These are phyloP conservation scores for Imleria badia DNA, from an alignment of 768 basidiomycete genomes.

Conservation along the genomic window DNA sequence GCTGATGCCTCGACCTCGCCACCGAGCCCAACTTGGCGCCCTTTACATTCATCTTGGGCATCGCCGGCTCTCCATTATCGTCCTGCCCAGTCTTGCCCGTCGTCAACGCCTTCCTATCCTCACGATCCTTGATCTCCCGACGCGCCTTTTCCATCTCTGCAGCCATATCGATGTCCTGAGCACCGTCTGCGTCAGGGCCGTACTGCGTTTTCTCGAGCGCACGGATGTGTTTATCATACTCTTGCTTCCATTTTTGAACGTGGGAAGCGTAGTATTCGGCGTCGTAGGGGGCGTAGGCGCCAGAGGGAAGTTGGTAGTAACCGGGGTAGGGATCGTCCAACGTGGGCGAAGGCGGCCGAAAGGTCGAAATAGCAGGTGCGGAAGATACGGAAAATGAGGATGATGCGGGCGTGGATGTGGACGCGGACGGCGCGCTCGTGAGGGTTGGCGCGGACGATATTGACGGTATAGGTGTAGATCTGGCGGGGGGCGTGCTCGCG, in stretches of 20 bases:
- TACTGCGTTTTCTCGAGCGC: constrained; percentile 76
- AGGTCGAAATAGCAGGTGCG: constrained; percentile 67
- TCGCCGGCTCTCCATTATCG: constrained; percentile 45
- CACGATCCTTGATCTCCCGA: constrained; percentile 69
- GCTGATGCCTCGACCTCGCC: constrained; percentile 73
- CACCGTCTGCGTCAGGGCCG: constrained; percentile 39
- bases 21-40: constrained; percentile 69
- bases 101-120: constrained; percentile 76
- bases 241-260: constrained; percentile 69
- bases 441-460: constrained; percentile 5
- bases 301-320: constrained; percentile 82
- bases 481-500: constrained; percentile 18
- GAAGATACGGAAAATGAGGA: constrained; percentile 59
- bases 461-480: constrained; percentile 1
- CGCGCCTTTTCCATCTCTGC: constrained; percentile 80
- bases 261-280: constrained; percentile 65
- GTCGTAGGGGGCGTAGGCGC: constrained; percentile 76
- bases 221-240: constrained; percentile 70
- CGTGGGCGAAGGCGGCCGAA: constrained; percentile 71
- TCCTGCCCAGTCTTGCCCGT: constrained; percentile 44
- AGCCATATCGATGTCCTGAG: constrained; percentile 61
- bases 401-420: constrained; percentile 75
- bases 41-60: constrained; percentile 84
- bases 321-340: constrained; percentile 79
- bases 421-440: constrained; percentile 55